Conservation (phyloP, 257 asterid genomes). For the Solanum peruvianum region DNA sequence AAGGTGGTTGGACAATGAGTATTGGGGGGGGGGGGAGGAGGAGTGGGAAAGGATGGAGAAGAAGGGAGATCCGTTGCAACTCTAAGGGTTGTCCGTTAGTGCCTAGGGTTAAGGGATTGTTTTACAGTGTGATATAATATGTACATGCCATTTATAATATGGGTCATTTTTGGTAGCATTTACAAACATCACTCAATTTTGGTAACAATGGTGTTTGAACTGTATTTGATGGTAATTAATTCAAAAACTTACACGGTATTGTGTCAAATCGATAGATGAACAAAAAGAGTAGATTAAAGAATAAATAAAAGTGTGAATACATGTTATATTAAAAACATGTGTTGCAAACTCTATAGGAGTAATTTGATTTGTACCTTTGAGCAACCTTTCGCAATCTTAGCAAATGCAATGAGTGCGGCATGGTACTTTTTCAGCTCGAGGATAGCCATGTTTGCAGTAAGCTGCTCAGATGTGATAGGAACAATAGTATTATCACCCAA, state of each 20-base stretch:
- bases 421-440: conserved; percentile 90
- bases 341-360: neutral
- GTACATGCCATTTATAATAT: neutral
- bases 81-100: neutral
- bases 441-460: conserved; percentile 51
- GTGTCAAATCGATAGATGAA: neutral
- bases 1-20: neutral
- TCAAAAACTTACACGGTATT: neutral
- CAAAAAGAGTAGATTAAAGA: neutral
- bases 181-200: neutral
- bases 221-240: neutral
- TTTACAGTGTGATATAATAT: neutral
- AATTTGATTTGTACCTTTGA: conserved; percentile 45
- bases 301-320: neutral
- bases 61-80: neutral
- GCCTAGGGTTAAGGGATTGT: neutral
- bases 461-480: conserved; percentile 36
- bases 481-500: conserved; percentile 79
- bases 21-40: neutral
- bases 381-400: conserved; percentile 91
- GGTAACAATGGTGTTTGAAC: neutral
- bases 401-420: conserved; percentile 83
- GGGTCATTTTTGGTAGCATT: neutral
- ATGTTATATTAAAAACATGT: neutral
- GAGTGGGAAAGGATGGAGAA: neutral